Percentiles rank a stretch among this genome's conserved stretches.
Conservation (phyloP, 1,284 basidiomycete genomes). For the Ustilago tritici region DNA sequence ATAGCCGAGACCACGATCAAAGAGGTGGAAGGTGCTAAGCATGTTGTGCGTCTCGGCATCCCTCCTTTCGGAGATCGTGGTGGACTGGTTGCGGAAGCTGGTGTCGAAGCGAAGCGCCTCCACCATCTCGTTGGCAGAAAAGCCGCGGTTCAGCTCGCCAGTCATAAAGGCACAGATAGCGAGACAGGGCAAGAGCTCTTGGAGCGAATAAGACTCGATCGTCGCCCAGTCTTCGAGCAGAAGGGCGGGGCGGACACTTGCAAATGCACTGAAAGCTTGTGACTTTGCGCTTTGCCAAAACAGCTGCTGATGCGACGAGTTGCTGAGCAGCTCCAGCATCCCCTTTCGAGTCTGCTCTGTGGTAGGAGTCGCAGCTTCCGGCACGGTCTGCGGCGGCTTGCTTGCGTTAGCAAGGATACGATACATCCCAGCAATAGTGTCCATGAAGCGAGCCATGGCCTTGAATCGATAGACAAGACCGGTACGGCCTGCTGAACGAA, state of each 20-base stretch:
- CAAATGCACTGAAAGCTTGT: constrained; percentile 41
- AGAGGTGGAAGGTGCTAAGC: constrained; percentile 45
- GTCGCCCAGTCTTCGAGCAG: constrained; percentile 49
- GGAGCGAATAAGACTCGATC: constrained; percentile 46
- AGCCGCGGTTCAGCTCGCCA: constrained; percentile 44
- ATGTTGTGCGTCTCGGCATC: constrained; percentile 32
- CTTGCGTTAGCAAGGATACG: constrained; percentile 36
- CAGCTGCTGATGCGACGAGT: constrained; percentile 22
- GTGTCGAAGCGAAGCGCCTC: constrained; percentile 24
- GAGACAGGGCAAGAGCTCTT: constrained; percentile 35
- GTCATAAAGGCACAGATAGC: constrained; percentile 47
- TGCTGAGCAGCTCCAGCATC: constrained; percentile 36
- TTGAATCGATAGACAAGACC: constrained; percentile 42
- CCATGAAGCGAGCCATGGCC: constrained; percentile 45
- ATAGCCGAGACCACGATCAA: constrained; percentile 48
- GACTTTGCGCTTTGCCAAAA: constrained; percentile 35
- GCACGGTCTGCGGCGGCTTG: constrained; percentile 10
- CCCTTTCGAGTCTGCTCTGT: constrained; percentile 29
- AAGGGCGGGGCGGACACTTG: constrained; percentile 38
- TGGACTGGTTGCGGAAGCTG: constrained; percentile 17
- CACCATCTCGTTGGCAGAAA: constrained; percentile 44
- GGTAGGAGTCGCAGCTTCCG: constrained; percentile 18
- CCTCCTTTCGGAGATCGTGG: constrained; percentile 26
- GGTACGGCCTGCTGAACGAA: constrained; percentile 45
- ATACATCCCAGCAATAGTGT: constrained; percentile 43